Evolutionary conservation across 2,329 filamentous ascomycete genomes (phyloP), one percentile per base, ranked within the genome.

Genomic region (Phialocephala subalpina): DNA sequence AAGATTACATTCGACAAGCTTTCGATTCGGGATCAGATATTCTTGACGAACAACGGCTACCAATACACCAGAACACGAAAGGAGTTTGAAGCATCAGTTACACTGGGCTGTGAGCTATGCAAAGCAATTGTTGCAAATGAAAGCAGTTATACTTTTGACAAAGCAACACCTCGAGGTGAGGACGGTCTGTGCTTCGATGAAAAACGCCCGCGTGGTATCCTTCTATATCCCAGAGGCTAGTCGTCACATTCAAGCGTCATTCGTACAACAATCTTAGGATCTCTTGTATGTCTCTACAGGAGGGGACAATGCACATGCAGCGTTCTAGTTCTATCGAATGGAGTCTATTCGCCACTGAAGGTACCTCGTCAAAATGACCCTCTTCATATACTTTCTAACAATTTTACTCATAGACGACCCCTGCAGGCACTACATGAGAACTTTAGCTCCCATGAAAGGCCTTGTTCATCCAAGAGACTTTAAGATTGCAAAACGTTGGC

Each of bases 11-110:
- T 22, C 14, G 18, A 22, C 11, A 9, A 53, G 27, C 5, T 18
- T 7, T 53, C 49, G 27, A 53, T 27, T 18, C 49, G 29, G 49
- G 25, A 53, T 18, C 49, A 53, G 25, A 53, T 53, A 16, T 53
- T 53, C 14, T 11, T 53, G 11, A 33, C 22, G 3, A 9, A 18
- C 49, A 18, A 22, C 27, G 25, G 22, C 25, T 53, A 53, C 27
- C 22, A 29, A 6, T 53, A 53, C 25, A 7, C 14, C 11, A 14
- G 25, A 53, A 16, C 49, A 29, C 49, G 49, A 29, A 6, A 18
- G 16, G 49, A 53, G 14, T 25, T 53, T 16, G 49, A 53, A 22
- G 29, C 12, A 11, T 53, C 49, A 12, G 29, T 33, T 18, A 14
- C 16, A 16, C 25, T 29, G 1, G 49, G 49, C 16, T 53, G 49